These are phyloP conservation scores for Limtongozyma cylindracea DNA, from an alignment of 805 yeast species.

Conservation along the genomic window DNA sequence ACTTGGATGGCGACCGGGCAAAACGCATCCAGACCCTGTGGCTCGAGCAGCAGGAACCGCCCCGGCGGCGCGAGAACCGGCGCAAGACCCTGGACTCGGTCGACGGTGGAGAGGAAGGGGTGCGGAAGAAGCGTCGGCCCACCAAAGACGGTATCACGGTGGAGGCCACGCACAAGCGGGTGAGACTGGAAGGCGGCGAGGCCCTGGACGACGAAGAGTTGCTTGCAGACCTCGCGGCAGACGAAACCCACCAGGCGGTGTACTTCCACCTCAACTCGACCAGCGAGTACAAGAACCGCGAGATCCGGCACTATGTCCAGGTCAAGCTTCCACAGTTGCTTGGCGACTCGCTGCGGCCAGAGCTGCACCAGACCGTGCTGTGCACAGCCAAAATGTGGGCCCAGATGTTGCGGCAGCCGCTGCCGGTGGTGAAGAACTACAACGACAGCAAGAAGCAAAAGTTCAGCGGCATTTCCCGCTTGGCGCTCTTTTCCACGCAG, in stretches of 20 bases:
- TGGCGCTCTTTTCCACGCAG: too few species aligned
- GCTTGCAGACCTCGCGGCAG: constrained; percentile 12
- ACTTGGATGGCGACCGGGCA: constrained; percentile 14
- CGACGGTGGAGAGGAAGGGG: too few species aligned
- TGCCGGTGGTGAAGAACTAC: constrained; percentile 31
- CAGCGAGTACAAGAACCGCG: constrained; percentile 16
- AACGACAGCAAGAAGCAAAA: constrained; percentile 31
- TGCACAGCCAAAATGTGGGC: constrained; percentile 4
- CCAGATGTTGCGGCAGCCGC: too few species aligned
- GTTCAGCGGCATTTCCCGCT: constrained; percentile 50
- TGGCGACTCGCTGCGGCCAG: constrained; percentile 5
- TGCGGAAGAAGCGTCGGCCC: too few species aligned
- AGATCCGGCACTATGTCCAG: constrained; percentile 5
- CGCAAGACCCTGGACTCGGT: too few species aligned
- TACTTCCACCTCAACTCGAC: constrained; percentile 20
- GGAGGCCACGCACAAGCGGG: too few species aligned
- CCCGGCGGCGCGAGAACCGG: too few species aligned
- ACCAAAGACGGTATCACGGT: too few species aligned
- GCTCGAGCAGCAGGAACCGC: constrained; percentile 7
- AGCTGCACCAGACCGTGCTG: constrained; percentile 8
- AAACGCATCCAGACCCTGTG: constrained; percentile 8
- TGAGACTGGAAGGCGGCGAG: too few species aligned
- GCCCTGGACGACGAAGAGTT: constrained; percentile 10
- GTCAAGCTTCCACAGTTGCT: neutral
- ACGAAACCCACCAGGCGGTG: constrained; percentile 24